phyloP scores from a whole-genome alignment of 2,329 filamentous ascomycete species.

The Macrophomina pseudophaseolina region DNA sequence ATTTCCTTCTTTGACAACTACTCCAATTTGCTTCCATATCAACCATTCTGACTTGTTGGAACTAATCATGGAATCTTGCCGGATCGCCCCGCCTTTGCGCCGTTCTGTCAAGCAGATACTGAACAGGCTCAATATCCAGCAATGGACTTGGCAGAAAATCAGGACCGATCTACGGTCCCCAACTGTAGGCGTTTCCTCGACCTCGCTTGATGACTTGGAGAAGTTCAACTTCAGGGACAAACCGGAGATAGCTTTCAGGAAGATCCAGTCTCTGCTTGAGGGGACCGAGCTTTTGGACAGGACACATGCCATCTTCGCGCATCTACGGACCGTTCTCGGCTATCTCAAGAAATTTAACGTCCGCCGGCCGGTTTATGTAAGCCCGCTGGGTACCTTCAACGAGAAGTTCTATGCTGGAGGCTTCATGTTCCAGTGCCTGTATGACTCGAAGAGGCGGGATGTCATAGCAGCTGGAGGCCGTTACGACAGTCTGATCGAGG shows the following conservation, averaged over 20 bases:
- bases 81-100: slow-evolving; percentile 72
- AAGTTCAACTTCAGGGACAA: slow-evolving; percentile 87
- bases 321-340: slow-evolving; percentile 77
- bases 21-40: slow-evolving; percentile 84
- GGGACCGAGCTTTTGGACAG: slow-evolving; percentile 59
- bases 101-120: slow-evolving; percentile 79
- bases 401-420: slow-evolving; percentile 84
- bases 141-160: slow-evolving; percentile 82
- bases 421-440: slow-evolving; percentile 87
- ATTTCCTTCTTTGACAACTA: slow-evolving; percentile 74
- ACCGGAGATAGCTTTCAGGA: slow-evolving; percentile 75
- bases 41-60: slow-evolving; percentile 88
- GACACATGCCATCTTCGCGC: slow-evolving; percentile 67
- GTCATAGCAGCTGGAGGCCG: slow-evolving; percentile 93
- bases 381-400: slow-evolving; percentile 84
- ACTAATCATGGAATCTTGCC: slow-evolving; percentile 87
- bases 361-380: slow-evolving; percentile 78
- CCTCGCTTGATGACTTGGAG: slow-evolving; percentile 86
- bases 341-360: slow-evolving; percentile 79
- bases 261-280: slow-evolving; percentile 60
- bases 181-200: slow-evolving; percentile 80
- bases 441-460: slow-evolving; percentile 79
- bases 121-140: slow-evolving; percentile 83
- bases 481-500: slow-evolving; percentile 87
- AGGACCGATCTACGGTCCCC: slow-evolving; percentile 81